Conservation (phyloP, 768 basidiomycete species). For the Albatrellus ellisii region DNA sequence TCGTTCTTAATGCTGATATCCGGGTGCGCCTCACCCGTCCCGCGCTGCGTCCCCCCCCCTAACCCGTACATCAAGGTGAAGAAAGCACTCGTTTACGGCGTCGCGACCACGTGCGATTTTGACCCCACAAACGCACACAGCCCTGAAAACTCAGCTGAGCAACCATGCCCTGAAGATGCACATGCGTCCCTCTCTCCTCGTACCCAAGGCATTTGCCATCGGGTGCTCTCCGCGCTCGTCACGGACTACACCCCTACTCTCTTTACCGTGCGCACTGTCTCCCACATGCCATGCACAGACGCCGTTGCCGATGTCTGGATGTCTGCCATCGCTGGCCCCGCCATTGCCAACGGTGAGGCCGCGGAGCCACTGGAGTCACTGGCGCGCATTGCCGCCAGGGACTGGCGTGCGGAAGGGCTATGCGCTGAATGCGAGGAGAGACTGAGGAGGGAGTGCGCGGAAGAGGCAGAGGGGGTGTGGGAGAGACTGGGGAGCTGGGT, state of each 20-base stretch:
- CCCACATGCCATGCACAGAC: constrained; percentile 66
- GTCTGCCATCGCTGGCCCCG: constrained; percentile 52
- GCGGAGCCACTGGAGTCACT: constrained; percentile 65
- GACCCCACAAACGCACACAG: constrained; percentile 24
- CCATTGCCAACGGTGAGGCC: constrained; percentile 46
- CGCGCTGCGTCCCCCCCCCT: not conserved
- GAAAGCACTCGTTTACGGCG: constrained; percentile 51
- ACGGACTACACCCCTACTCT: constrained; percentile 58
- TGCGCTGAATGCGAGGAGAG: constrained; percentile 44
- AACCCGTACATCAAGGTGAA: constrained; percentile 27
- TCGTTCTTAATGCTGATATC: constrained; percentile 30
- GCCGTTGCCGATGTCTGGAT: constrained; percentile 64
- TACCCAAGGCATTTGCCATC: constrained; percentile 16
- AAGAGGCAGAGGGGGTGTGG: constrained; percentile 50
- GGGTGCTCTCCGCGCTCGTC: constrained; percentile 29
- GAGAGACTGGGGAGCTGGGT: constrained; percentile 48
- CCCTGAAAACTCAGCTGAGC: not conserved
- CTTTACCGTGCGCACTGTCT: constrained; percentile 57
- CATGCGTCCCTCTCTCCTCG: constrained; percentile 17
- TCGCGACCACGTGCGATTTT: constrained; percentile 47
- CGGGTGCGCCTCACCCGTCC: constrained; percentile 25
- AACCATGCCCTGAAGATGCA: constrained; percentile 5
- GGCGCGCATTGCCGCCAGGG: constrained; percentile 36
- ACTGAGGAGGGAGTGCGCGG: constrained; percentile 54
- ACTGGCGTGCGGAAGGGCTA: constrained; percentile 47